Evolutionary conservation across 2,329 filamentous ascomycete genomes (phyloP).

Genomic region (Xylariaceae sp.): DNA sequence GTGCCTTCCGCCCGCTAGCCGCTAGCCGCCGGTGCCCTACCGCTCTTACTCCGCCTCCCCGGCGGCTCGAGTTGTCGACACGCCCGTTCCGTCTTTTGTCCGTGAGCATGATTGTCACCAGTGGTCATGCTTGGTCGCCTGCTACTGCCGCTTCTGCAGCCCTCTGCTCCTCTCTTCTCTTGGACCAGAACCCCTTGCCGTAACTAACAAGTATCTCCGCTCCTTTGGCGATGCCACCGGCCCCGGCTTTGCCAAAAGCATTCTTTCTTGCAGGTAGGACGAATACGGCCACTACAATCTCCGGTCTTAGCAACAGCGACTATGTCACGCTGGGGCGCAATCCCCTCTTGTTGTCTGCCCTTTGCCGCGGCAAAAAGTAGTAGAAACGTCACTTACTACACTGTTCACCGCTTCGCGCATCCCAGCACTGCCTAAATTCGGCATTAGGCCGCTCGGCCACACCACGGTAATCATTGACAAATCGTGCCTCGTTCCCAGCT

Average conservation of each 20-base stretch:
- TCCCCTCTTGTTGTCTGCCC: too few relatives aligned
- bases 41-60: neutral
- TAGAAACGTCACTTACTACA: constrained; percentile 41
- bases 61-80: neutral
- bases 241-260: constrained; percentile 30
- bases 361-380: neutral
- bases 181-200: constrained; percentile 63
- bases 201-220: constrained; percentile 64
- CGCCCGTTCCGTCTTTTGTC: neutral
- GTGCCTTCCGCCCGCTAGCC: neutral
- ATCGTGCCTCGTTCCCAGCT: constrained; percentile 60
- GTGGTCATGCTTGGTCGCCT: neutral
- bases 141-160: constrained; percentile 1
- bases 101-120: neutral
- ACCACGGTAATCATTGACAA: constrained; percentile 64
- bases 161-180: constrained; percentile 38
- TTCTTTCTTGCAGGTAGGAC: constrained; percentile 46
- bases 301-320: constrained; percentile 4
- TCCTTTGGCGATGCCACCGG: constrained; percentile 49
- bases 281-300: constrained; percentile 35
- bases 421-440: constrained; percentile 58
- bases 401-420: constrained; percentile 46
- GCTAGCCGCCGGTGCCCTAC: neutral
- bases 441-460: constrained; percentile 51
- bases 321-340: neutral